Evolutionary conservation across 164 flowering plant genomes (phyloP).

Genomic region (Stephania japonica): DNA sequence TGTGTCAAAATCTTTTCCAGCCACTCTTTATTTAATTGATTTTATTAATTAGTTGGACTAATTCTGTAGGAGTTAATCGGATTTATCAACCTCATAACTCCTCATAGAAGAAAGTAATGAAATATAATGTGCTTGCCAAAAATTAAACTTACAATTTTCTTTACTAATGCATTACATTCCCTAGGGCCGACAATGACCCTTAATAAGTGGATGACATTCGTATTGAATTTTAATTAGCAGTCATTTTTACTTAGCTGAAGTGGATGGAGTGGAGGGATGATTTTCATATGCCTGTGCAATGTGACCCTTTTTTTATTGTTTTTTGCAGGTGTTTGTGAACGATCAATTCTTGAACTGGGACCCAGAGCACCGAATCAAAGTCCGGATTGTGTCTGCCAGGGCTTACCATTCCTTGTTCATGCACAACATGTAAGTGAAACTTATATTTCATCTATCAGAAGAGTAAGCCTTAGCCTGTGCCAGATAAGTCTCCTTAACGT

Average conservation of each 20-base stretch:
- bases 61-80: too few relatives aligned
- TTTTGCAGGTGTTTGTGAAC: slow-evolving; percentile 81
- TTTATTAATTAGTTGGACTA: too few relatives aligned
- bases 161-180: background rate
- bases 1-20: too few relatives aligned
- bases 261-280: background rate
- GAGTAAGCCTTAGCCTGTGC: background rate
- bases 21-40: too few relatives aligned
- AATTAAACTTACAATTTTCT: too few relatives aligned
- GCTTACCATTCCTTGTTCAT: slow-evolving; percentile 98
- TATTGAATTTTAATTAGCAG: too few relatives aligned
- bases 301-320: background rate
- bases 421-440: slow-evolving; percentile 93
- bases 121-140: background rate
- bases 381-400: slow-evolving; percentile 93
- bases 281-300: background rate
- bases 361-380: slow-evolving; percentile 81
- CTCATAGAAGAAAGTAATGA: too few relatives aligned
- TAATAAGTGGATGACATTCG: too few relatives aligned
- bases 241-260: background rate
- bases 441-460: background rate
- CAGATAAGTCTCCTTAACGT: slow-evolving; percentile 18
- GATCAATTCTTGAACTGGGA: slow-evolving; percentile 99
- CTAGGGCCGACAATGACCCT: background rate
- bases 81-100: too few relatives aligned